Evolutionary conservation across 106 monocot species (phyloP).

Genomic region (Platanthera zijinensis): DNA sequence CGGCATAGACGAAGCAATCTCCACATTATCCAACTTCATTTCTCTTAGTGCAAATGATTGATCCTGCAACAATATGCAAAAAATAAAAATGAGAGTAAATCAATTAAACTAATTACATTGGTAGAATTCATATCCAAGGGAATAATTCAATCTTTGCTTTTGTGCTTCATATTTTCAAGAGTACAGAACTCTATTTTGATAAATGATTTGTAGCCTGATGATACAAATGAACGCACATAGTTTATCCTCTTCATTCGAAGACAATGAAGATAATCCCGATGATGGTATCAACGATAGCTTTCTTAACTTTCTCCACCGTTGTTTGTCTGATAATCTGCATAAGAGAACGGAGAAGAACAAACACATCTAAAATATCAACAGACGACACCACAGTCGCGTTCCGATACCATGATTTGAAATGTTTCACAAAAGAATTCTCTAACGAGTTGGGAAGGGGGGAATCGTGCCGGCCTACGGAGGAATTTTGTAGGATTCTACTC

Average conservation of each 20-base stretch:
- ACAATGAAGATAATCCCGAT: no score
- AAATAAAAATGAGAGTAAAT: no score
- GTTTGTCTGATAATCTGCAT: constrained; percentile 5
- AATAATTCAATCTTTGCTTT: not conserved
- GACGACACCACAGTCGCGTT: constrained; percentile 21
- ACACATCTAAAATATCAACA: constrained; percentile 1
- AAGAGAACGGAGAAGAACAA: not conserved
- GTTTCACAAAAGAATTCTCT: constrained; percentile 32
- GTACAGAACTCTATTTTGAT: no score
- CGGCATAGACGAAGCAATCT: no score
- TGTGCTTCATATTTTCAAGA: no score
- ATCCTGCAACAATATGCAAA: no score
- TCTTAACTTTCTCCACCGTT: not conserved
- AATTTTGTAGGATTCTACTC: constrained; percentile 20
- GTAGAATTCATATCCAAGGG: not conserved
- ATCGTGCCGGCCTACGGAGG: constrained; percentile 44
- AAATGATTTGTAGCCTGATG: no score
- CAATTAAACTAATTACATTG: not conserved
- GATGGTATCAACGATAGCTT: no score
- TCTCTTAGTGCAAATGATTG: no score
- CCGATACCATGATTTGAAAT: constrained; percentile 26
- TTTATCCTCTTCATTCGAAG: no score
- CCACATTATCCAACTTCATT: no score
- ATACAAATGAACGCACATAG: no score
- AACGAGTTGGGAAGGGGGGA: constrained; percentile 31